phyloP scores from a whole-genome alignment of 148 eudicot species.

The Vaccinium vitisidaea region DNA sequence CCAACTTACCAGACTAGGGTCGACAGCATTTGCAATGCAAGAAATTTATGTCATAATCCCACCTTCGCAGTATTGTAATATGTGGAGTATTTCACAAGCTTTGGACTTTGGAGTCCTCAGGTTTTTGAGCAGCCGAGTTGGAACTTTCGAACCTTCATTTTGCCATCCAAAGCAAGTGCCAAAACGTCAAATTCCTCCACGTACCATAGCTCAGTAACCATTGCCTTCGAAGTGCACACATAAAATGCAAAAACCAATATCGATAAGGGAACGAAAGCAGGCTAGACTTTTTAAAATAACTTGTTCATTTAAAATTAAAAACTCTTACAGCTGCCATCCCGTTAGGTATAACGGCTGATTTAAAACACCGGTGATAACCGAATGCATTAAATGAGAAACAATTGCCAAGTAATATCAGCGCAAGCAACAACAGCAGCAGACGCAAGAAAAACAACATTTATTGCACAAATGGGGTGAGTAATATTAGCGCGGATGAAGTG shows the following conservation, averaged over 20 bases:
- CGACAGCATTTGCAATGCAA: neutral
- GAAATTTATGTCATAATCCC: neutral
- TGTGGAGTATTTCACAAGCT: neutral
- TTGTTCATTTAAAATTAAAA: no score
- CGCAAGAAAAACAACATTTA: neutral
- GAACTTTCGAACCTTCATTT: conserved; percentile 66
- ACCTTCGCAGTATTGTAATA: neutral
- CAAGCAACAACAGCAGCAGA: neutral
- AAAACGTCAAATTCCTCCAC: conserved; percentile 90
- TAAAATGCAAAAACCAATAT: neutral
- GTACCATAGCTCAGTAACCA: conserved; percentile 81
- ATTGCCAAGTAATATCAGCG: neutral
- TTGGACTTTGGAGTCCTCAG: conserved; percentile 21
- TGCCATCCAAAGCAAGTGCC: conserved; percentile 86
- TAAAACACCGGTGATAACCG: neutral
- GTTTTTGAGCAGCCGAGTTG: conserved; percentile 62
- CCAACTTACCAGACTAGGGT: neutral
- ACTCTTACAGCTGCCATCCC: neutral
- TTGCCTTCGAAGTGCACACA: conserved; percentile 46
- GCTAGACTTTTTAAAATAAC: neutral
- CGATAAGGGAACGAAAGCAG: neutral
- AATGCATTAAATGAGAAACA: neutral
- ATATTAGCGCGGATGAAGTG: neutral
- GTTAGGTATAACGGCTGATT: neutral
- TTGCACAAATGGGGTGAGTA: neutral